Evolutionary conservation across 768 basidiomycete species (phyloP).

Genomic region (Lenzites betulinus): DNA sequence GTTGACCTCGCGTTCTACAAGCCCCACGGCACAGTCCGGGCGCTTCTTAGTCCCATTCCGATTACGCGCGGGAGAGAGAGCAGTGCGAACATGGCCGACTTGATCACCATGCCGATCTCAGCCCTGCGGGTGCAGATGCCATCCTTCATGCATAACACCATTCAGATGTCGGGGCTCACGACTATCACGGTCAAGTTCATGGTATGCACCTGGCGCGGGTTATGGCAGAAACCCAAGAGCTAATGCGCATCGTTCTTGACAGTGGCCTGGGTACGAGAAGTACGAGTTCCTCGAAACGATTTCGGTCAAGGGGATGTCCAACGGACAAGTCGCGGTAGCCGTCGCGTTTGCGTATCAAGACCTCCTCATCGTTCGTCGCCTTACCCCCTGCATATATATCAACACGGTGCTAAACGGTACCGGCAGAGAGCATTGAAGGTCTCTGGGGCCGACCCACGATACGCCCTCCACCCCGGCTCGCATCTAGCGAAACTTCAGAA

Average conservation of each 20-base stretch:
- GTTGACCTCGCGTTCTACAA: background rate
- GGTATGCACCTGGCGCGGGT: background rate
- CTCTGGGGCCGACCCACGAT: background rate
- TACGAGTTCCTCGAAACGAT: background rate
- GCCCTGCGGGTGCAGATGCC: background rate
- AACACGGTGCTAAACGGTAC: background rate
- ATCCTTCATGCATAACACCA: background rate
- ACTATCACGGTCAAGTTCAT: background rate
- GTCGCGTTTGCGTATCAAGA: background rate
- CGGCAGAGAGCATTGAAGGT: background rate
- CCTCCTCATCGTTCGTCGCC: background rate
- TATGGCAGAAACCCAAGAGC: background rate
- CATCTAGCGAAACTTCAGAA: background rate
- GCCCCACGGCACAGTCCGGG: background rate
- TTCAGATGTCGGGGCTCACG: background rate
- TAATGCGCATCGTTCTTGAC: background rate
- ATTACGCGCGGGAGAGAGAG: background rate
- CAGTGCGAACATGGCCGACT: background rate
- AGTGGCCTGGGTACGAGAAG: conserved; percentile 6
- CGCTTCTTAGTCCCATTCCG: no score
- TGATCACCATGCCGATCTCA: background rate
- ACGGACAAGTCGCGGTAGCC: background rate
- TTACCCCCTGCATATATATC: no score
- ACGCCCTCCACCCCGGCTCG: background rate
- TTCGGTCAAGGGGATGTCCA: background rate